Conservation (phyloP, 306 rosid genomes). For the barrel medic (Medicago truncatula) region MtrunA17r5.0-ANR NC_053044.1:50811501-50812000, state of each 20-base stretch:
- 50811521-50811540: not conserved
- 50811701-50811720: not conserved
- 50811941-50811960: conserved; percentile 10
- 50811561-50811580: not conserved
- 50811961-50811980: not conserved
- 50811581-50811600: not conserved
- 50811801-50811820: not conserved
- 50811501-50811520: no score
- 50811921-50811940: conserved; percentile 6
- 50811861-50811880: conserved; percentile 8
- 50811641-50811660: no score
- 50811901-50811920: conserved; percentile 32
- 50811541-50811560: no score
- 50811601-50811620: not conserved
- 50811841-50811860: conserved; percentile 30
- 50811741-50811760: not conserved
- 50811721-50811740: not conserved
- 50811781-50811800: not conserved
- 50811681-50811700: no score
- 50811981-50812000: conserved; percentile 26
- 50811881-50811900: not conserved
- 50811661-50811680: no score
- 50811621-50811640: not conserved
- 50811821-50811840: conserved; percentile 13
- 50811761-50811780: not conserved